phyloP scores from a whole-genome alignment of 116 monocot genomes.

The Zostera marina region DNA sequence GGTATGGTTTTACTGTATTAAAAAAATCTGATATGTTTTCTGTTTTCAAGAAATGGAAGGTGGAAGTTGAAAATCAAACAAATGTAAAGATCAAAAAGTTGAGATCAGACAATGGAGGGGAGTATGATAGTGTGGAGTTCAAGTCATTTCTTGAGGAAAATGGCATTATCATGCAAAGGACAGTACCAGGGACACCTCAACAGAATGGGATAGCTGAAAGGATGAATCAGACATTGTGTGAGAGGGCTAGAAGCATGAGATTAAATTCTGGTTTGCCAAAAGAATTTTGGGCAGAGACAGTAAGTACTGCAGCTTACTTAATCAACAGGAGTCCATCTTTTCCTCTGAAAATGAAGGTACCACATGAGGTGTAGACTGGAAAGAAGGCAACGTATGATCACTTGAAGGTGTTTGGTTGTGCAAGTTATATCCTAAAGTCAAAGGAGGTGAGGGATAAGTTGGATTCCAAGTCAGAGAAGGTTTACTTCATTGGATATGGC shows the following conservation, averaged over 20 bases:
- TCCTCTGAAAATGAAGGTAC: too few relatives aligned
- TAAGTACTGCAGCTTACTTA: not conserved
- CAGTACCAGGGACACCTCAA: not conserved
- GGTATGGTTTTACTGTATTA: slow-evolving; percentile 1
- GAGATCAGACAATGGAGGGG: too few relatives aligned
- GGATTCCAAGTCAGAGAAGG: too few relatives aligned
- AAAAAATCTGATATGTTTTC: slow-evolving; percentile 6
- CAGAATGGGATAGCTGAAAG: not conserved
- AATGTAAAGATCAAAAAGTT: too few relatives aligned
- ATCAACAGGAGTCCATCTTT: not conserved
- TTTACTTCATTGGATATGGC: too few relatives aligned
- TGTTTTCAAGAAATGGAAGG: not conserved
- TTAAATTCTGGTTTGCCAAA: not conserved
- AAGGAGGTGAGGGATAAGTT: too few relatives aligned
- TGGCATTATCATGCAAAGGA: not conserved
- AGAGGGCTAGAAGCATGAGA: too few relatives aligned
- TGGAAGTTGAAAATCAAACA: not conserved
- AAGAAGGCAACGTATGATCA: too few relatives aligned
- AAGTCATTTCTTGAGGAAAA: not conserved
- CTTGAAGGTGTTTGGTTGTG: too few relatives aligned
- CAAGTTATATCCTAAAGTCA: too few relatives aligned
- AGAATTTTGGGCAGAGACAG: not conserved
- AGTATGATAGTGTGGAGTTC: not conserved
- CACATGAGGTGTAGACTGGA: too few relatives aligned
- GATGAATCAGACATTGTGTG: not conserved